These are phyloP conservation scores for Schwanniomyces etchellsii DNA, from an alignment of 1,139 yeast genomes.

Conservation along the genomic window DNA sequence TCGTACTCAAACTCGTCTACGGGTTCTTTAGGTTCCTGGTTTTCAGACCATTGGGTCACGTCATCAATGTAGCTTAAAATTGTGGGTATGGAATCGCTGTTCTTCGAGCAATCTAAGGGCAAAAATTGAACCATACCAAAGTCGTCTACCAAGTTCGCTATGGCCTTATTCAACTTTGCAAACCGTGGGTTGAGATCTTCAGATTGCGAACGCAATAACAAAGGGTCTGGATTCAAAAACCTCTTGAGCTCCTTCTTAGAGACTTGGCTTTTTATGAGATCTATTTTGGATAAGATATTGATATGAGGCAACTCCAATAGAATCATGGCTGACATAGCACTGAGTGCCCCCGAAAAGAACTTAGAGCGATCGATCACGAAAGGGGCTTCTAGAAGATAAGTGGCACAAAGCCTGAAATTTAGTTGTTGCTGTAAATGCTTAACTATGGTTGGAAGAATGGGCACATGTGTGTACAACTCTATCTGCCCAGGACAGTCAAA, in stretches of 20 bases:
- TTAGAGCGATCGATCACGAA: conserved; percentile 86
- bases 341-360: conserved; percentile 89
- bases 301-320: conserved; percentile 91
- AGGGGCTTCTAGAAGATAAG: conserved; percentile 89
- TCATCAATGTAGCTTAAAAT: conserved; percentile 92
- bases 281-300: conserved; percentile 80
- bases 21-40: conserved; percentile 96
- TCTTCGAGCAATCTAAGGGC: conserved; percentile 80
- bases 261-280: conserved; percentile 71
- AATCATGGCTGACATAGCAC: conserved; percentile 99
- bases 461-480: conserved; percentile 91
- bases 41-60: conserved; percentile 95
- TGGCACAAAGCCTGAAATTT: conserved; percentile 85
- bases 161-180: conserved; percentile 66
- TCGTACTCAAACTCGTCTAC: conserved; percentile 57
- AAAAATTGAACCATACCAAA: conserved; percentile 98
- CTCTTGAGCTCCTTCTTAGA: conserved; percentile 73
- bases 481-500: conserved; percentile 99
- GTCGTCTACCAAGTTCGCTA: conserved; percentile 89
- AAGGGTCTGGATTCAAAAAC: conserved; percentile 88
- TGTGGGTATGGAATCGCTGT: conserved; percentile 70
- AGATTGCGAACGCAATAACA: conserved; percentile 41
- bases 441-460: conserved; percentile 84
- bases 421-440: conserved; percentile 73
- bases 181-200: conserved; percentile 65